phyloP scores from a whole-genome alignment of 805 yeast species.

The Suhomyces sp. region DNA sequence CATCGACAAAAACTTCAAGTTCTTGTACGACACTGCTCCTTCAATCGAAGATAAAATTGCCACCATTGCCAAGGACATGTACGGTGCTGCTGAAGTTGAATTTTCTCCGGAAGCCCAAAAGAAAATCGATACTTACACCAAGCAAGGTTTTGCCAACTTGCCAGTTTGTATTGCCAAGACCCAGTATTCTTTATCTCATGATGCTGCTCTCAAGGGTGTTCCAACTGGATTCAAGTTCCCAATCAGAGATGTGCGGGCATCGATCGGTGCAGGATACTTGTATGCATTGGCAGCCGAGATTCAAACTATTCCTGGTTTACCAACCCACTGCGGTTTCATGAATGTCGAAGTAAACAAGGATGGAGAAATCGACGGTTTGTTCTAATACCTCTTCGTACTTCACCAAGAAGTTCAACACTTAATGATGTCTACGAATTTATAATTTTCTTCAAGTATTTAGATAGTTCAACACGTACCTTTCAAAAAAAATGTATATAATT shows the following conservation, averaged over 20 bases:
- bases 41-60: conserved; percentile 66
- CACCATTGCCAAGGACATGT: conserved; percentile 70
- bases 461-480: conserved; percentile 1
- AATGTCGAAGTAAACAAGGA: conserved; percentile 87
- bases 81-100: conserved; percentile 83
- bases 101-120: conserved; percentile 75
- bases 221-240: conserved; percentile 94
- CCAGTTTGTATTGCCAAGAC: conserved; percentile 98
- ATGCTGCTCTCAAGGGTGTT: conserved; percentile 88
- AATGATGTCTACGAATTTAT: conserved; percentile 3
- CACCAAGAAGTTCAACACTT: conserved; percentile 7
- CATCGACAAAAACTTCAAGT: conserved; percentile 43
- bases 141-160: conserved; percentile 84
- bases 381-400: conserved; percentile 28
- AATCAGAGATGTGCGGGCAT: conserved; percentile 88
- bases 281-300: conserved; percentile 97
- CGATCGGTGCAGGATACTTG: conserved; percentile 95
- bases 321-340: conserved; percentile 96
- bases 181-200: conserved; percentile 93
- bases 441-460: background rate
- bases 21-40: conserved; percentile 58
- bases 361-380: conserved; percentile 82
- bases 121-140: conserved; percentile 76
- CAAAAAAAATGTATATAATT: background rate
- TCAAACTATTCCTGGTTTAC: conserved; percentile 95